Percentiles rank a stretch among this genome's conserved stretches.
Evolutionary conservation across 2,329 filamentous ascomycete species (phyloP).

Genomic region (Sclerotinia sclerotiorum): DNA sequence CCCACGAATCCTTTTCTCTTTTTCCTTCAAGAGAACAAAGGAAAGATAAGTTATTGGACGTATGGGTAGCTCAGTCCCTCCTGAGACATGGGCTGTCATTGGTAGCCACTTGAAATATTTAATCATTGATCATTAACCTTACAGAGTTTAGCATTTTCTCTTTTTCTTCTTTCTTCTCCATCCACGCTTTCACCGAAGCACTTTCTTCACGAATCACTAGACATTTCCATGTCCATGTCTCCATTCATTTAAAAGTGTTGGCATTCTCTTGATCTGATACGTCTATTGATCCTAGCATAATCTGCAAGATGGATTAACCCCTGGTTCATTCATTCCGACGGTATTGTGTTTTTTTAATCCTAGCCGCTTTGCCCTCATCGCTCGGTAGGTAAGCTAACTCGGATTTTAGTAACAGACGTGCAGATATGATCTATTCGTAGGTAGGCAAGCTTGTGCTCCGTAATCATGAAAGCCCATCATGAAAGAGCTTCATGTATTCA

Average conservation of each 20-base stretch:
- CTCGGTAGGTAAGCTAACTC: slow-evolving; percentile 2
- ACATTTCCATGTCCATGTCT: background rate
- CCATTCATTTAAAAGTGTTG: slow-evolving; percentile 2
- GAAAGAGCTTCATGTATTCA: no score
- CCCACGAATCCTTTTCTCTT: background rate
- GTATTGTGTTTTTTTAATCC: slow-evolving; percentile 5
- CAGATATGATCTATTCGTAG: background rate
- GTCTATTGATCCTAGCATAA: background rate
- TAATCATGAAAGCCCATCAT: no score
- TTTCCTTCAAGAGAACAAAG: background rate
- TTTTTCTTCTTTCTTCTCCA: background rate
- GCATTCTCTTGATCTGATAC: slow-evolving; percentile 1
- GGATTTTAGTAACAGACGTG: slow-evolving; percentile 2
- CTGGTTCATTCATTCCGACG: background rate
- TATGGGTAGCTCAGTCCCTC: background rate
- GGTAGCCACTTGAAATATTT: background rate
- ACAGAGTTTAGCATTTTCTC: no score
- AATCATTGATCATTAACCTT: background rate
- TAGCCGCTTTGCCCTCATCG: background rate
- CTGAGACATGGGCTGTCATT: background rate
- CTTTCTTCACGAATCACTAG: background rate
- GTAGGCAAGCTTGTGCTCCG: no score
- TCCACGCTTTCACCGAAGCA: background rate
- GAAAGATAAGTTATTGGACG: background rate
- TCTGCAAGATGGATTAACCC: background rate